Percentiles rank a stretch among this genome's conserved stretches.
phyloP scores from a whole-genome alignment of 73 alveolate species.

The Stentor roeselii region DNA sequence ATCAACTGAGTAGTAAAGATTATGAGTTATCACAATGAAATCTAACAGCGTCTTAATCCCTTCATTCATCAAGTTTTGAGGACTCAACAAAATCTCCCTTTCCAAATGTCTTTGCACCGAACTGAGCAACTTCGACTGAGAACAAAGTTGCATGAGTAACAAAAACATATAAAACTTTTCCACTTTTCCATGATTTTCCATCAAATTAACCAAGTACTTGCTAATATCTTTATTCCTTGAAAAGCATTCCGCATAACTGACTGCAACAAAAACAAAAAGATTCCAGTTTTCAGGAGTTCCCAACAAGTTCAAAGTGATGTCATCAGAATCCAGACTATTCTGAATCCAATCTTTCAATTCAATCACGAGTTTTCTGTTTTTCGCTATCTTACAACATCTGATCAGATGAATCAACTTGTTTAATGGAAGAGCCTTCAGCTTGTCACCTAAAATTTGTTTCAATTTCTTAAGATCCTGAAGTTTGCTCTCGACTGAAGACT shows the following conservation, averaged over 20 bases:
- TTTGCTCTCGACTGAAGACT: not conserved
- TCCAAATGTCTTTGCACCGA: not conserved
- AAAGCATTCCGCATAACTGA: not conserved
- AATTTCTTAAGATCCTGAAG: constrained; percentile 1
- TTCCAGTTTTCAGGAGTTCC: not conserved
- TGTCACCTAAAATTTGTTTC: constrained; percentile 8
- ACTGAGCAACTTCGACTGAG: not conserved
- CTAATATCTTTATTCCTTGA: not conserved
- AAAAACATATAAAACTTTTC: not conserved
- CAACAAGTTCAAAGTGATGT: not conserved
- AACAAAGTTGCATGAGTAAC: not conserved
- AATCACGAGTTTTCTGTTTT: not conserved
- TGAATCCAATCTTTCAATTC: constrained; percentile 23
- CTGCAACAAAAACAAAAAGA: not conserved
- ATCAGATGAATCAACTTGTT: not conserved
- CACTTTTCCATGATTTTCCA: not conserved
- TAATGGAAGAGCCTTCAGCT: constrained; percentile 6
- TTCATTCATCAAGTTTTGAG: not conserved
- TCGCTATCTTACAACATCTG: not conserved
- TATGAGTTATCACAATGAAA: not conserved
- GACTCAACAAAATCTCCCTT: not conserved
- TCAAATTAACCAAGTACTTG: not conserved
- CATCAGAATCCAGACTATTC: not conserved
- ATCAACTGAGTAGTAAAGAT: not conserved
- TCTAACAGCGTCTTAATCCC: not conserved